A percentile compares a stretch with the other conserved stretches of the same genome.
Evolutionary conservation across 2,329 filamentous ascomycete species (phyloP).

Genomic region (Rhynchosporium secalis): DNA sequence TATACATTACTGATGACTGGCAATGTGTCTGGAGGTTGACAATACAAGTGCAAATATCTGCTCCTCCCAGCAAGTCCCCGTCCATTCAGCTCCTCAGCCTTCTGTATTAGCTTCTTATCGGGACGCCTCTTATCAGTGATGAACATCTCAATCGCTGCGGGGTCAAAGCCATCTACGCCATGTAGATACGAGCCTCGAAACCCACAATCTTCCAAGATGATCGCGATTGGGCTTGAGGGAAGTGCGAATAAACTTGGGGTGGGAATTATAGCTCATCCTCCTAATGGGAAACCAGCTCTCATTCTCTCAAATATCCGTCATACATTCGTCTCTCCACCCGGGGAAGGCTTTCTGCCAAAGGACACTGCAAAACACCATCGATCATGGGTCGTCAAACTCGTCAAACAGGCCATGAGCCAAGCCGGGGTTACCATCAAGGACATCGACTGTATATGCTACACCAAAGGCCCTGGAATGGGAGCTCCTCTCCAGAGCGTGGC

Average conservation of each 20-base stretch:
- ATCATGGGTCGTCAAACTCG: constrained; percentile 76
- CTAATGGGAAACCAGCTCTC: constrained; percentile 49
- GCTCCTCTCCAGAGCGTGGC: constrained; percentile 86
- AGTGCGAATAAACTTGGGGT: constrained; percentile 98
- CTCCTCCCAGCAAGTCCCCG: no score
- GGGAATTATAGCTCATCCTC: constrained; percentile 80
- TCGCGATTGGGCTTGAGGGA: constrained; percentile 78
- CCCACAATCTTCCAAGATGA: constrained; percentile 47
- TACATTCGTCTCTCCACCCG: constrained; percentile 89
- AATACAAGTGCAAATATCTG: no score
- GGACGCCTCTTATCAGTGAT: no score
- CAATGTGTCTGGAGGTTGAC: no score
- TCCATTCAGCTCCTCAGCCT: no score
- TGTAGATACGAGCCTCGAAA: neutral
- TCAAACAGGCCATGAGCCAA: constrained; percentile 73
- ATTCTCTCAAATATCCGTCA: constrained; percentile 93
- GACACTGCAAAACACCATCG: constrained; percentile 95
- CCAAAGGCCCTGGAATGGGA: constrained; percentile 94
- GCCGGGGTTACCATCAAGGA: constrained; percentile 63
- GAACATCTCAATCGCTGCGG: no score
- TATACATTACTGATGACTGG: no score
- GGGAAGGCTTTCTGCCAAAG: constrained; percentile 92
- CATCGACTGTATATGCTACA: constrained; percentile 93
- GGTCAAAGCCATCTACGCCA: neutral
- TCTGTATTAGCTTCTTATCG: no score